Evolutionary conservation across 2,329 filamentous ascomycete species (phyloP).

Genomic region (Triangularia setosa): DNA sequence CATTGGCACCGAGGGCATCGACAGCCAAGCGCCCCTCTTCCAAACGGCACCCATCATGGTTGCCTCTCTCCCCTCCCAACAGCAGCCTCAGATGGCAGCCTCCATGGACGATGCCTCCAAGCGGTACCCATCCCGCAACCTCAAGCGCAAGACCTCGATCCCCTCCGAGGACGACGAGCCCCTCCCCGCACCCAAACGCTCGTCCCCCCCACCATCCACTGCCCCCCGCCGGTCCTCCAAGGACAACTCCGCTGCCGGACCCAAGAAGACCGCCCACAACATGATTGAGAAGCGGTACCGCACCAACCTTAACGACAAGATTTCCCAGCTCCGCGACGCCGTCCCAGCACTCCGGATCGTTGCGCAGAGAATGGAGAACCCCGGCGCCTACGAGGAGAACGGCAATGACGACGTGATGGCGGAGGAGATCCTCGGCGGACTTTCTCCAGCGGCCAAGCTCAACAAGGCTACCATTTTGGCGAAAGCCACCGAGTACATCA

Average conservation of each 20-base stretch:
- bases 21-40: conserved; percentile 28
- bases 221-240: conserved; percentile 3
- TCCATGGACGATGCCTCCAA: conserved; percentile 14
- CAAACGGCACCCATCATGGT: conserved; percentile 23
- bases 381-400: conserved; percentile 25
- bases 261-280: conserved; percentile 78
- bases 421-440: conserved; percentile 28
- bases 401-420: conserved; percentile 30
- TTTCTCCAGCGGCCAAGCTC: conserved; percentile 38
- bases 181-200: conserved; percentile 21
- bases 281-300: conserved; percentile 83
- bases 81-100: conserved; percentile 6
- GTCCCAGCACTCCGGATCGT: conserved; percentile 53
- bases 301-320: conserved; percentile 81
- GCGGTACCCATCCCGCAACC: conserved; percentile 27
- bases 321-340: conserved; percentile 68
- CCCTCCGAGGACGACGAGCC: conserved; percentile 20
- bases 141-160: conserved; percentile 33
- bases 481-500: conserved; percentile 39
- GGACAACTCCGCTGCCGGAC: conserved; percentile 18
- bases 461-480: conserved; percentile 42
- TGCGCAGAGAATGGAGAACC: conserved; percentile 36
- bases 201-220: conserved; percentile 7
- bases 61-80: conserved; percentile 12
- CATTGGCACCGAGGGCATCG: conserved; percentile 6